Evolutionary conservation across 495 filamentous ascomycete genomes (phyloP).

Genomic region (Penicillium malachiteum): DNA sequence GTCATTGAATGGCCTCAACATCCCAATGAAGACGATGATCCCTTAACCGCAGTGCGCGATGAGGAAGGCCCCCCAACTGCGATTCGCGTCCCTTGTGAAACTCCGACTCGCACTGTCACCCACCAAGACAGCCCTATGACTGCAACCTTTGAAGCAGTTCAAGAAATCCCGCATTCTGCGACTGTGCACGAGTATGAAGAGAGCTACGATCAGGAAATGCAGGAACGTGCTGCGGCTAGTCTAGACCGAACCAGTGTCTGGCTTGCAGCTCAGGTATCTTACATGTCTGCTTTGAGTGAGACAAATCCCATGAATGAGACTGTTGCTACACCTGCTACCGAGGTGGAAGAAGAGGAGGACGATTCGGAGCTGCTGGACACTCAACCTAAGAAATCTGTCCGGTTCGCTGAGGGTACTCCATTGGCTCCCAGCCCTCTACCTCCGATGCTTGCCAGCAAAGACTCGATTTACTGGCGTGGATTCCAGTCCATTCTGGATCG

Average conservation of each 20-base stretch:
- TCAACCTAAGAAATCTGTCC: conserved; percentile 67
- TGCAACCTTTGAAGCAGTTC: conserved; percentile 29
- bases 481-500: conserved; percentile 69
- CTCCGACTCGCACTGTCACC: conserved; percentile 18
- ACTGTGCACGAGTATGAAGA: conserved; percentile 66
- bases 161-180: conserved; percentile 35
- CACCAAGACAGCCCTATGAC: conserved; percentile 34
- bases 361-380: conserved; percentile 13
- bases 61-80: conserved; percentile 70
- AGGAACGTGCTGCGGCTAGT: conserved; percentile 61
- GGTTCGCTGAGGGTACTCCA: conserved; percentile 62
- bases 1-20: conserved; percentile 61
- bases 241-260: conserved; percentile 79
- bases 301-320: conserved; percentile 57
- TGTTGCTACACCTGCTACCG: conserved; percentile 29
- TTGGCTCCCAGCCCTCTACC: conserved; percentile 34
- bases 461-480: conserved; percentile 88
- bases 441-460: conserved; percentile 49
- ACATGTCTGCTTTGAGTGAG: conserved; percentile 67
- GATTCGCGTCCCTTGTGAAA: conserved; percentile 34
- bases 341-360: conserved; percentile 11
- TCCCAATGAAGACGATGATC: conserved; percentile 37
- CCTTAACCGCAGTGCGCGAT: conserved; percentile 42
- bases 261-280: conserved; percentile 75
- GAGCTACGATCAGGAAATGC: conserved; percentile 64